These are phyloP conservation scores for Sclerotinia glacialis DNA, from an alignment of 2,329 filamentous ascomycete genomes.

Conservation along the genomic window DNA sequence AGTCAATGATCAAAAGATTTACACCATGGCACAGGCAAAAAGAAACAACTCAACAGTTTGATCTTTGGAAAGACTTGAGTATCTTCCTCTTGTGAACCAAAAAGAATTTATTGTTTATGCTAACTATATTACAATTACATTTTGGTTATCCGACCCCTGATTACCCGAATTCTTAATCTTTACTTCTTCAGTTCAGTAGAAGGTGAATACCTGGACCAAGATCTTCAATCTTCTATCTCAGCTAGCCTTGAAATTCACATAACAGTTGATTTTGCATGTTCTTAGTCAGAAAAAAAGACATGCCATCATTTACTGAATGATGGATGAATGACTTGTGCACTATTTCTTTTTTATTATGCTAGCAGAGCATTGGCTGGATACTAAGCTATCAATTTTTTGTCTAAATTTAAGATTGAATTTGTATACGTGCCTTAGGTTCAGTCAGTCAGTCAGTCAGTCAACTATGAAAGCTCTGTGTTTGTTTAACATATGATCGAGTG, in stretches of 20 bases:
- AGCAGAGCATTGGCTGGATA: background rate
- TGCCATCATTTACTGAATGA: conserved; percentile 5
- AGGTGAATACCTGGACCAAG: background rate
- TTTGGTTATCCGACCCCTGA: background rate
- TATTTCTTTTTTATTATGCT: background rate
- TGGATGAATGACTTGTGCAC: background rate
- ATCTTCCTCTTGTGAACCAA: background rate
- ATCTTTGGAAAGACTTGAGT: background rate
- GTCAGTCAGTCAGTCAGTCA: background rate
- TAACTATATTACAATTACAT: background rate
- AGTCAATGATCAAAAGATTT: background rate
- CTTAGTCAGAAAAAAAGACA: background rate
- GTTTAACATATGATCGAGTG: background rate
- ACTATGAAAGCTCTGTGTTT: background rate
- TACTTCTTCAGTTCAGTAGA: background rate
- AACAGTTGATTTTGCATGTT: background rate
- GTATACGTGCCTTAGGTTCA: background rate
- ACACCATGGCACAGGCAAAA: background rate
- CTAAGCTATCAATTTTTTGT: background rate
- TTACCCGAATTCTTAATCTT: background rate
- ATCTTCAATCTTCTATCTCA: background rate
- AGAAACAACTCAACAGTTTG: background rate
- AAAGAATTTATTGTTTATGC: background rate
- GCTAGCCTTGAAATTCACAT: background rate
- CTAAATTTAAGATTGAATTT: background rate